Base-by-base conservation (phyloP, 768 basidiomycete species). In the Tulasnella sp. region DNA sequence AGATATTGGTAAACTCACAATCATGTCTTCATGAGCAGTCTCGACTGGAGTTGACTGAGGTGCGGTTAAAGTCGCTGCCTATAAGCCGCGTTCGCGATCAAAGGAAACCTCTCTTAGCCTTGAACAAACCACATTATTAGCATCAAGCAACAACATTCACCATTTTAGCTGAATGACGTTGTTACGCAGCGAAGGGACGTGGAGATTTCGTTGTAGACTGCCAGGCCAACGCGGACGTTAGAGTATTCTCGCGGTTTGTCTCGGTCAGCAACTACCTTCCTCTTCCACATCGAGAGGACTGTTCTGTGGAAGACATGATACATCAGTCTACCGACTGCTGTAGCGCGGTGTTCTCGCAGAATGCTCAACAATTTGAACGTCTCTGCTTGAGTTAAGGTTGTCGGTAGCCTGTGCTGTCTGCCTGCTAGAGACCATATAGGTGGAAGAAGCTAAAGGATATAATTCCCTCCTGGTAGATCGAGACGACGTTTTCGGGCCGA, bases 11-110 rank as follows among this genome's bases (percentile, higher is more conserved):
- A 2, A 77, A 86, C 94, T 80, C 85, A 98, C 97, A 81, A 99
- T 98, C 95, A 98, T 98, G 85, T 99, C 98, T 84, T 97, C 95
- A 84, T 99, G 97, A 20, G 92, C 91, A 0, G 97, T 99, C 85
- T 99, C 97, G 72, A 99, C 92, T 77, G 90, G 93, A 78, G 93
- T 88, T 26, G 92, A 91, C 80, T 93, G 91, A 37, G 82, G 79
- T 44, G 73, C 69, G 9, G 78, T 40, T 42, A 48, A 40, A 1
- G 75, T 70, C 32, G 75, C 67, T 67, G 61, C 61, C 61, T 67
- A 61, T 29, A 26, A 35, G 11, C n/a, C 51, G 51, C 23, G 51
- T 51, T 51, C 51, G n/a, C 51, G 10, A n/a, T n/a, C 0, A n/a
- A n/a, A 23, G 46, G 51, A 51, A 51, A n/a, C 6, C 4, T 6